Conservation (phyloP, 192 early-diverging fungal species). For the Coemansia sp. region DNA sequence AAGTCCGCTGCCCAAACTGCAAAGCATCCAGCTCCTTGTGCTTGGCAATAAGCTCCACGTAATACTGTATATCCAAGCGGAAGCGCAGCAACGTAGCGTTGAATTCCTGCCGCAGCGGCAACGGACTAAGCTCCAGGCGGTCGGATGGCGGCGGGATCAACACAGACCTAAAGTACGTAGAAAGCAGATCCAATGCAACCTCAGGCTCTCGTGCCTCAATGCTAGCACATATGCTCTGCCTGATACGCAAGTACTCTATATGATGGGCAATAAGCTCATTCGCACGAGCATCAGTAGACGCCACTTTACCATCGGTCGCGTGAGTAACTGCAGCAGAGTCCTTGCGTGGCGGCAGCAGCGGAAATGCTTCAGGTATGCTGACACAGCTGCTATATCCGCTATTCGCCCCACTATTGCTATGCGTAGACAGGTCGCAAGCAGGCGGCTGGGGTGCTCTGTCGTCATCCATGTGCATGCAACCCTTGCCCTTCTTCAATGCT, state of each 20-base stretch:
- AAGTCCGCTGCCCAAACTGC: conserved; percentile 35
- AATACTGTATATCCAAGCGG: conserved; percentile 48
- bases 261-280: conserved; percentile 44
- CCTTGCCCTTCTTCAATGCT: neutral
- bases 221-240: conserved; percentile 45
- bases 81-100: conserved; percentile 43
- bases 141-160: conserved; percentile 31
- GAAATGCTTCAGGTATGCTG: neutral
- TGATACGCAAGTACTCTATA: conserved; percentile 46
- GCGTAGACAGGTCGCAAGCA: neutral
- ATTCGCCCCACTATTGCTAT: neutral
- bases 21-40: conserved; percentile 41
- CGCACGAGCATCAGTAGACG: conserved; percentile 13
- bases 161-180: conserved; percentile 43
- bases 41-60: conserved; percentile 40
- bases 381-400: conserved; percentile 2
- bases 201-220: conserved; percentile 45
- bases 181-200: conserved; percentile 41
- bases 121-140: conserved; percentile 1
- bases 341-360: neutral
- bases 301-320: neutral
- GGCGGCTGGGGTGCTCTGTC: neutral
- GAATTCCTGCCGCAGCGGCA: conserved; percentile 32
- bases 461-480: neutral
- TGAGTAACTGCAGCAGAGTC: neutral